These are phyloP conservation scores for Fusarium sp. DNA, from an alignment of 2,329 filamentous ascomycete genomes.

Conservation along the genomic window DNA sequence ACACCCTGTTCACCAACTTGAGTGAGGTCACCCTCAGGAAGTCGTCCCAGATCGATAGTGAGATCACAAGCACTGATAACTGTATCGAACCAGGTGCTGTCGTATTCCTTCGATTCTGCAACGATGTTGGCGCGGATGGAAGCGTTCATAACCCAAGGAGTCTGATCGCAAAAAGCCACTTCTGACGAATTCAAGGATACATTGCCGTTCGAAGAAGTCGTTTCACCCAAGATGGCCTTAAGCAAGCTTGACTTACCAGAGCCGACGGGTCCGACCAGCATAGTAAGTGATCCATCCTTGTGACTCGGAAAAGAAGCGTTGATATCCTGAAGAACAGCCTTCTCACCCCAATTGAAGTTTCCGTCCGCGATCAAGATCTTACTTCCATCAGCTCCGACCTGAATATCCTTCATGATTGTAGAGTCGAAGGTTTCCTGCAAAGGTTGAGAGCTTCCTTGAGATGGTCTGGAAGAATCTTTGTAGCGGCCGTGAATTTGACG, in stretches of 20 bases:
- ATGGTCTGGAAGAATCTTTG: background rate
- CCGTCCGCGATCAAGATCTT: constrained; percentile 39
- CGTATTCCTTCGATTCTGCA: constrained; percentile 46
- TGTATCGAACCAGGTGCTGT: constrained; percentile 47
- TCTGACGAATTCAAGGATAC: constrained; percentile 40
- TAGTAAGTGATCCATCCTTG: constrained; percentile 43
- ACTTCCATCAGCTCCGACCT: background rate
- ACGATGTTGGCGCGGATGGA: constrained; percentile 52
- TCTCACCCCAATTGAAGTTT: constrained; percentile 46
- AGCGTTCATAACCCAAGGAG: constrained; percentile 50
- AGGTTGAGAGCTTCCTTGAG: background rate
- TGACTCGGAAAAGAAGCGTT: constrained; percentile 35
- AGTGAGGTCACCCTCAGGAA: constrained; percentile 43
- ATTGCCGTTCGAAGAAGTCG: constrained; percentile 26
- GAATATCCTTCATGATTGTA: background rate
- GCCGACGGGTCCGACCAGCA: constrained; percentile 48
- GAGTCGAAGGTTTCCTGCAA: constrained; percentile 22
- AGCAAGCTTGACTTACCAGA: constrained; percentile 49
- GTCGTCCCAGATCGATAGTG: constrained; percentile 41
- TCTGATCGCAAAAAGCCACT: constrained; percentile 48
- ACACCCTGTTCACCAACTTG: constrained; percentile 49
- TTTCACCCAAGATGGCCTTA: constrained; percentile 49
- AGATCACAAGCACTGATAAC: constrained; percentile 52
- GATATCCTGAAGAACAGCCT: constrained; percentile 40
- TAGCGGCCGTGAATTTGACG: constrained; percentile 26